These are phyloP conservation scores for Diaporthe sp. DNA, from an alignment of 2,329 filamentous ascomycete genomes.

Conservation along the genomic window DNA sequence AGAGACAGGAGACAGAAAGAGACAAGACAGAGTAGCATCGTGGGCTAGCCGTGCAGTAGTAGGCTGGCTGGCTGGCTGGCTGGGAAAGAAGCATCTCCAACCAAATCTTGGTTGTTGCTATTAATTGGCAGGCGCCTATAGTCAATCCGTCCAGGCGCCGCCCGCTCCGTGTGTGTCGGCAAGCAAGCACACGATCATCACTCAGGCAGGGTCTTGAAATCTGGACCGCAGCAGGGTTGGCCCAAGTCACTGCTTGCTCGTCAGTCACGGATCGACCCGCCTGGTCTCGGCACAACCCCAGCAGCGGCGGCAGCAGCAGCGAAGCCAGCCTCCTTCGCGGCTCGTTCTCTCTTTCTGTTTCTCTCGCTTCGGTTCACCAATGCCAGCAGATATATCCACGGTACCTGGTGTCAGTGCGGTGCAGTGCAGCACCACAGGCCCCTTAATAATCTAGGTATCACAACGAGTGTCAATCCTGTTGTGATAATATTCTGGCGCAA, in stretches of 20 bases:
- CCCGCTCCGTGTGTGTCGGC: background rate
- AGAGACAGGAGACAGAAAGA: background rate
- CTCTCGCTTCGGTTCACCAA: background rate
- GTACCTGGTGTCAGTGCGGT: background rate
- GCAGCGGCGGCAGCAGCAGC: slow-evolving; percentile 7
- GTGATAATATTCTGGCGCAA: background rate
- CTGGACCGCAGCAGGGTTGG: slow-evolving; percentile 23
- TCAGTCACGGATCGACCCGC: slow-evolving; percentile 34
- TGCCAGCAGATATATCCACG: background rate
- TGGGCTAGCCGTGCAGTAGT: slow-evolving; percentile 15
- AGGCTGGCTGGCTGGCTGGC: too few relatives aligned
- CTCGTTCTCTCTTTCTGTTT: background rate
- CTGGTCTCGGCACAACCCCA: slow-evolving; percentile 16
- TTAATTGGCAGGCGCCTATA: slow-evolving; percentile 18
- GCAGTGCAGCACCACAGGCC: background rate
- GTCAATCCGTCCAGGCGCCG: background rate
- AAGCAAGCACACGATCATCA: slow-evolving; percentile 2
- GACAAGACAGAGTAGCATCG: slow-evolving; percentile 8
- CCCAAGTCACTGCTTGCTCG: slow-evolving; percentile 20
- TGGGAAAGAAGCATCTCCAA: slow-evolving; percentile 11
- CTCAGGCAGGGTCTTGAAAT: slow-evolving; percentile 1
- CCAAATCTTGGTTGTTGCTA: background rate
- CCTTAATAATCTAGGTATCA: slow-evolving; percentile 4
- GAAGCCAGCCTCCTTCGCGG: background rate
- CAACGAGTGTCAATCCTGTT: background rate